Percentiles rank a stretch among this genome's conserved stretches.
Conservation (phyloP, 2,329 filamentous ascomycete species). For the Lachnellula cervina region DNA sequence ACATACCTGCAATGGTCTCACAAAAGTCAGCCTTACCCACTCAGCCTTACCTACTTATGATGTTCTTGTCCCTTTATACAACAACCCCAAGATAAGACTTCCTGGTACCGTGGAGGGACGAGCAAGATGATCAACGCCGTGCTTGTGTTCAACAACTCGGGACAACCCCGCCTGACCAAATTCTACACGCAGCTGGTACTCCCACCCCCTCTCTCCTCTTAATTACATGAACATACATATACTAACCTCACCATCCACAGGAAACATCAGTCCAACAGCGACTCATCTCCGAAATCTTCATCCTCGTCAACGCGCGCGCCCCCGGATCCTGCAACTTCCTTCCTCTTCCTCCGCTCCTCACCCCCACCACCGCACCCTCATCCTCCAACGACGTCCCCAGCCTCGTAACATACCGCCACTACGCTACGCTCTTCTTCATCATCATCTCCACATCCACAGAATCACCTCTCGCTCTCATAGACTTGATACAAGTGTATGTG, state of each 20-base stretch:
- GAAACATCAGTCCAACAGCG: slow-evolving; percentile 97
- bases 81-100: too few species aligned
- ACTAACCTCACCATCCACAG: slow-evolving; percentile 42
- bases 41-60: slow-evolving; percentile 1
- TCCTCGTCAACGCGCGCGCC: slow-evolving; percentile 86
- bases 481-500: slow-evolving; percentile 97
- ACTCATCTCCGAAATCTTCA: slow-evolving; percentile 95
- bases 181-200: slow-evolving; percentile 94
- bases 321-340: slow-evolving; percentile 96
- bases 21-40: too few species aligned
- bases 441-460: slow-evolving; percentile 95
- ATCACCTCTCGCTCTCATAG: slow-evolving; percentile 88
- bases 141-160: slow-evolving; percentile 96
- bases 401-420: slow-evolving; percentile 95
- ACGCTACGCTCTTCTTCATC: slow-evolving; percentile 98
- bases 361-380: slow-evolving; percentile 62
- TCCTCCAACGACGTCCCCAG: slow-evolving; percentile 75
- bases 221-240: neutral
- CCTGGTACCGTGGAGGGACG: neutral
- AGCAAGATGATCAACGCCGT: slow-evolving; percentile 92
- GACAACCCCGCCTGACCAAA: slow-evolving; percentile 92
- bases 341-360: slow-evolving; percentile 65
- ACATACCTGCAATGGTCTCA: too few species aligned
- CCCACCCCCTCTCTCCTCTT: slow-evolving; percentile 2
- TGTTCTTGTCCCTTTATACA: neutral